Conservation (phyloP, 2,329 filamentous ascomycete species). For the Furcasterigmium furcatum region DNA sequence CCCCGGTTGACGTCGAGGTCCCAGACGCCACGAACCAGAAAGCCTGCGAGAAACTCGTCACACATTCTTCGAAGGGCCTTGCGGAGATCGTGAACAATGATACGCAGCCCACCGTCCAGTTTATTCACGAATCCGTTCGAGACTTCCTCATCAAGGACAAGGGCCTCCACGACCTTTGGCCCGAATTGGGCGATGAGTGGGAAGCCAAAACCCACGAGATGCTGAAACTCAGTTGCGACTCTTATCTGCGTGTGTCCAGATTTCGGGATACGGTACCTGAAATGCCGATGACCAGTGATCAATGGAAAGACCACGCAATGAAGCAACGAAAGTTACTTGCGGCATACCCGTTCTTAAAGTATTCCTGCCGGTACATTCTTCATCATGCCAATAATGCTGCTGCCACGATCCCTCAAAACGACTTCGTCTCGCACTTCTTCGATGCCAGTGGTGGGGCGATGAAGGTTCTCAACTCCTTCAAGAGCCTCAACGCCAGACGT, state of each 20-base stretch:
- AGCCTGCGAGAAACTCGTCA: too few relatives aligned
- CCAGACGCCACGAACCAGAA: too few relatives aligned
- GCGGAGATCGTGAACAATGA: conserved; percentile 33
- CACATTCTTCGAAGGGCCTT: conserved; percentile 42
- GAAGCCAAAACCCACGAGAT: conserved; percentile 32
- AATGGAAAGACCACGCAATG: background rate
- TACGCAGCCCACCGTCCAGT: conserved; percentile 32
- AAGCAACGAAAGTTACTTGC: too few relatives aligned
- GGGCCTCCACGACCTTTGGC: conserved; percentile 20
- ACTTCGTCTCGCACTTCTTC: conserved; percentile 25
- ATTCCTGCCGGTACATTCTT: conserved; percentile 35
- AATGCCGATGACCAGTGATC: background rate
- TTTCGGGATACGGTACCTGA: too few relatives aligned
- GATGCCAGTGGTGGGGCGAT: conserved; percentile 25
- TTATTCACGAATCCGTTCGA: conserved; percentile 55
- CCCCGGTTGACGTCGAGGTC: too few relatives aligned
- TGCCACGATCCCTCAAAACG: conserved; percentile 18
- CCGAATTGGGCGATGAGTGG: conserved; percentile 25
- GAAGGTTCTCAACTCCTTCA: conserved; percentile 22
- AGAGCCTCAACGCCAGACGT: conserved; percentile 17
- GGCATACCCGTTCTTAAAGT: conserved; percentile 41
- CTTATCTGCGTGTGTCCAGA: background rate
- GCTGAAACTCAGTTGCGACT: conserved; percentile 38
- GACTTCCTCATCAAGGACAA: conserved; percentile 30
- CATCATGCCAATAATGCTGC: conserved; percentile 34